Evolutionary conservation across 1,284 basidiomycete species (phyloP).

Genomic region (Tausonia pullulans): DNA sequence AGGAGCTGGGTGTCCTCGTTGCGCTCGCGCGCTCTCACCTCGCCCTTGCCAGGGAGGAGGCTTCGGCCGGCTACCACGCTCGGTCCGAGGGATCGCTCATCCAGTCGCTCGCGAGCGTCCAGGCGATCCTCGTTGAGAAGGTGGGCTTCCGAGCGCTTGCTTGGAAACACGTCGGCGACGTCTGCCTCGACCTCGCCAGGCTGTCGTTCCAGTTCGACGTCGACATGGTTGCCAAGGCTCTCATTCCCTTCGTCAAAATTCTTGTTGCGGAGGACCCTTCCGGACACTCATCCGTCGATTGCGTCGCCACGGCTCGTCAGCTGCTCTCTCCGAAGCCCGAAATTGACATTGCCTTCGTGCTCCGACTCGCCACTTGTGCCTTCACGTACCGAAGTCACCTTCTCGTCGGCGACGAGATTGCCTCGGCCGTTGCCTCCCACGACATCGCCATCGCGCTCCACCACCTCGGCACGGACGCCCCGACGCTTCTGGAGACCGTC

Average conservation of each 20-base stretch:
- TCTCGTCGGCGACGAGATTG: constrained; percentile 51
- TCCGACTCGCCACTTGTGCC: constrained; percentile 52
- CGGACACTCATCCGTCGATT: constrained; percentile 27
- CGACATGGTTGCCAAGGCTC: constrained; percentile 21
- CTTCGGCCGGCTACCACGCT: constrained; percentile 54
- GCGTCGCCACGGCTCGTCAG: constrained; percentile 27
- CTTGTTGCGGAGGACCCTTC: constrained; percentile 29
- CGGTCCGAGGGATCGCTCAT: constrained; percentile 65
- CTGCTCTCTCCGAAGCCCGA: constrained; percentile 17
- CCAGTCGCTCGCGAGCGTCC: constrained; percentile 46
- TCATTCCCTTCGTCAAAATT: constrained; percentile 27
- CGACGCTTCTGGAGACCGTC: constrained; percentile 25
- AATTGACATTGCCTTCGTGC: constrained; percentile 29
- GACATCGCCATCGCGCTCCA: constrained; percentile 65
- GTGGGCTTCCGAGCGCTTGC: constrained; percentile 56
- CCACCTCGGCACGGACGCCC: constrained; percentile 37
- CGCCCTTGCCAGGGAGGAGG: constrained; percentile 56
- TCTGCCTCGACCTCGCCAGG: constrained; percentile 52
- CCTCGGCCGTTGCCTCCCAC: constrained; percentile 53
- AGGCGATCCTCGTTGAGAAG: constrained; percentile 47
- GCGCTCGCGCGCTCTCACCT: constrained; percentile 66
- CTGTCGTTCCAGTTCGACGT: constrained; percentile 29
- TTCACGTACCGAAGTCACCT: constrained; percentile 58
- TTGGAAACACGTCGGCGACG: constrained; percentile 83
- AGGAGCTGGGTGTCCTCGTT: constrained; percentile 54